phyloP scores from a whole-genome alignment of 768 basidiomycete genomes.

The Trametes maxima region DNA sequence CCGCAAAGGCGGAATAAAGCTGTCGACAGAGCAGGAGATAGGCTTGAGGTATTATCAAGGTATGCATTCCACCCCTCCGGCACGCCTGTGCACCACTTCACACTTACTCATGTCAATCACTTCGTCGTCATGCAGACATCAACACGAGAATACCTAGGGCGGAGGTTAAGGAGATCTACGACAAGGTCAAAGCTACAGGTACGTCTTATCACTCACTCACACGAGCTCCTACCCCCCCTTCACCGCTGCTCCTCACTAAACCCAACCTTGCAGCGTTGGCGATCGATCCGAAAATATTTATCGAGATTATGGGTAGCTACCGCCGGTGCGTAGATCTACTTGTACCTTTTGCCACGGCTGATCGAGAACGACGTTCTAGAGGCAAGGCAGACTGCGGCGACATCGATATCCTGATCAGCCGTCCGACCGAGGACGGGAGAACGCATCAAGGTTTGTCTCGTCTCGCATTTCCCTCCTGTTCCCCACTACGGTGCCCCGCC shows the following conservation, averaged over 20 bases:
- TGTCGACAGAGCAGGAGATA: conserved; percentile 63
- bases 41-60: conserved; percentile 74
- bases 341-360: neutral
- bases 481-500: neutral
- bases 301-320: conserved; percentile 94
- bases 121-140: conserved; percentile 57
- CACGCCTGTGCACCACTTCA: neutral
- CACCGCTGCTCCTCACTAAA: neutral
- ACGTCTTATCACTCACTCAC: conserved; percentile 10
- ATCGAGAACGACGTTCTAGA: conserved; percentile 38
- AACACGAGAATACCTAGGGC: conserved; percentile 82
- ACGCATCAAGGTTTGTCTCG: conserved; percentile 64
- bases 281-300: conserved; percentile 68
- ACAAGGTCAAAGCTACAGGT: conserved; percentile 74
- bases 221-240: neutral
- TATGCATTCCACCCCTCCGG: conserved; percentile 28
- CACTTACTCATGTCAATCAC: neutral
- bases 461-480: neutral
- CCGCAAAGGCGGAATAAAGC: conserved; percentile 60
- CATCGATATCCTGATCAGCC: conserved; percentile 87
- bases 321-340: conserved; percentile 49
- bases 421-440: conserved; percentile 67
- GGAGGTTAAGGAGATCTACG: conserved; percentile 76
- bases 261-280: conserved; percentile 51
- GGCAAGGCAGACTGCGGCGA: conserved; percentile 86